A percentile compares a stretch with the other conserved stretches of the same genome.
Conservation (phyloP, 805 yeast genomes). For the Saccharomycopsis amapae region DNA sequence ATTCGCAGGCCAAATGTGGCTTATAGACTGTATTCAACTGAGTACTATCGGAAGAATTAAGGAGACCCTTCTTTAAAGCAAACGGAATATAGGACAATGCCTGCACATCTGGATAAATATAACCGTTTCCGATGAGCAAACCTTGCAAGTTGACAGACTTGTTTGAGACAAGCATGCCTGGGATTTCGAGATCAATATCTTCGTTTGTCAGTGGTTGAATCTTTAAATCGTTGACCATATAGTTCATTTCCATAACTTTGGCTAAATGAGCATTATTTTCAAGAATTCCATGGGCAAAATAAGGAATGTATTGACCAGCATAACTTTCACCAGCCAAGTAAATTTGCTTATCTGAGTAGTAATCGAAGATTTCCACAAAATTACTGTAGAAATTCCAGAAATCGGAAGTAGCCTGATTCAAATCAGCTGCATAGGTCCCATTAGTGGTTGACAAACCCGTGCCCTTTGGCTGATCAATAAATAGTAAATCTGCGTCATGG, state of each 20-base stretch:
- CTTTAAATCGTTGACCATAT: neutral
- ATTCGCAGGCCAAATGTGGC: neutral
- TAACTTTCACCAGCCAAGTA: constrained; percentile 75
- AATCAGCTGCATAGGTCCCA: constrained; percentile 26
- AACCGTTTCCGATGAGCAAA: constrained; percentile 67
- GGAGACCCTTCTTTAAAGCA: constrained; percentile 41
- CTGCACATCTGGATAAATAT: constrained; percentile 69
- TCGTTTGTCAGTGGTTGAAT: too few species aligned
- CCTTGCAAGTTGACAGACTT: constrained; percentile 38
- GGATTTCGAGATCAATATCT: too few species aligned
- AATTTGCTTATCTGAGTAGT: constrained; percentile 44
- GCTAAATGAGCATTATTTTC: constrained; percentile 2
- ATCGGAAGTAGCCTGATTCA: neutral
- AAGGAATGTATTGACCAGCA: constrained; percentile 85
- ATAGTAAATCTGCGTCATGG: constrained; percentile 53
- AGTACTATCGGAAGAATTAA: constrained; percentile 25
- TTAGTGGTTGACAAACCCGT: constrained; percentile 58
- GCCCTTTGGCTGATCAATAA: constrained; percentile 75
- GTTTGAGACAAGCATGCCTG: constrained; percentile 22
- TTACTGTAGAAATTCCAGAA: constrained; percentile 40
- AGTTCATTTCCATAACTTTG: neutral
- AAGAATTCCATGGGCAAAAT: constrained; percentile 47
- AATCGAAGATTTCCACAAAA: constrained; percentile 56
- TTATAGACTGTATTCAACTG: neutral
- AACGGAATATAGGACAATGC: constrained; percentile 61